phyloP scores from a whole-genome alignment of 805 yeast genomes.

The Spathaspora sp. region DNA sequence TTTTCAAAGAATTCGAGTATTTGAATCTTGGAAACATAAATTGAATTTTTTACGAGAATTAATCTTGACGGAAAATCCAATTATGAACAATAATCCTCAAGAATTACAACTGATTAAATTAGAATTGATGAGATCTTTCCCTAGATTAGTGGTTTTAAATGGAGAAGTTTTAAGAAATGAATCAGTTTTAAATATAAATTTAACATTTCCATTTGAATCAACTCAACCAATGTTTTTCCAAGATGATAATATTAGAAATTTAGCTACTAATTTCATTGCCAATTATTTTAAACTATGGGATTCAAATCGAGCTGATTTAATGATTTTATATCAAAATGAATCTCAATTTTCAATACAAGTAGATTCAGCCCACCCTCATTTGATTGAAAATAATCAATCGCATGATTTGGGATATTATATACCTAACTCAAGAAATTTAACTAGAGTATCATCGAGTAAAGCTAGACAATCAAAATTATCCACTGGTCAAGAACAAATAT shows the following conservation, averaged over 20 bases:
- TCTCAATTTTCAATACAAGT: constrained; percentile 82
- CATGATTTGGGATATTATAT: constrained; percentile 63
- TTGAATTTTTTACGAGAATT: constrained; percentile 72
- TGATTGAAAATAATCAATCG: constrained; percentile 11
- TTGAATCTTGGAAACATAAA: constrained; percentile 78
- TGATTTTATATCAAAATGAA: constrained; percentile 72
- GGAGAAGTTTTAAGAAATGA: constrained; percentile 78
- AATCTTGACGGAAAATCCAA: constrained; percentile 75
- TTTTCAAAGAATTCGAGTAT: constrained; percentile 50
- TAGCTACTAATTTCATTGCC: constrained; percentile 74
- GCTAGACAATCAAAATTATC: constrained; percentile 57
- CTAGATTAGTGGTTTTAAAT: constrained; percentile 75
- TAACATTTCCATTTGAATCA: constrained; percentile 51
- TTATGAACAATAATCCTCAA: constrained; percentile 31
- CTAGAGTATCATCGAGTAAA: constrained; percentile 53
- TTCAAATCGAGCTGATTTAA: constrained; percentile 61
- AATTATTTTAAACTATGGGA: constrained; percentile 84
- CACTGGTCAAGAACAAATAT: constrained; percentile 67
- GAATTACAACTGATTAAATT: constrained; percentile 43
- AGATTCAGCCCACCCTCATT: constrained; percentile 66
- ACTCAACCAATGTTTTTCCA: constrained; percentile 78
- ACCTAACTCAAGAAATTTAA: constrained; percentile 72
- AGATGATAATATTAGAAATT: constrained; percentile 60
- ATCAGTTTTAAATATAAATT: constrained; percentile 46
- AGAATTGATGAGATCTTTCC: constrained; percentile 71